Evolutionary conservation across 2,329 filamentous ascomycete genomes (phyloP), one percentile per base, ranked within the genome.

Genomic region (Aotearoamyces nothofagi): DNA sequence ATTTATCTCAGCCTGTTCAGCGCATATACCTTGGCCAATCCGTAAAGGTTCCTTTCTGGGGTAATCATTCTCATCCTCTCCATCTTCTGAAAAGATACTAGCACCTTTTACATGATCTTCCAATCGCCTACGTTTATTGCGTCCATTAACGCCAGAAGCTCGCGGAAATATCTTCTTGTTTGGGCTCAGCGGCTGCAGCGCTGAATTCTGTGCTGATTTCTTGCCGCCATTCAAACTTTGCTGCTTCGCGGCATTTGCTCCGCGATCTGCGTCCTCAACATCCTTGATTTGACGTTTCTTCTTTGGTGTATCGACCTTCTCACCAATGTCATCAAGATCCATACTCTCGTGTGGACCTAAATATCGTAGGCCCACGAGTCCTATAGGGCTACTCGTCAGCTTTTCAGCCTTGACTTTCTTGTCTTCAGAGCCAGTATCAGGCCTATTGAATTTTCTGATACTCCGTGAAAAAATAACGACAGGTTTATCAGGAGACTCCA

Each of bases 251-350:
- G n/a, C n/a, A n/a, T n/a, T n/a, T n/a, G 7, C 19, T 20, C 19
- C 19, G 7, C n/a, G 19, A 8, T 30, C 17, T 9, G 15, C 25
- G 12, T 10, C 13, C 22, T 4, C 29, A 17, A 28, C 20, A 15
- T 9, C 20, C 20, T 24, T 8, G n/a, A 13, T 23, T 13, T 32
- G 37, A 2, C 36, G 39, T 24, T 33, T 39, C 33, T 51, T 53
- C 31, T 43, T 48, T 2, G 50, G 50, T 6, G 50, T 53, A 22
- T 38, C 32, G 9, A 48, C 39, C 29, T 47, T 49, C 22, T 45
- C 34, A 4, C 50, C 50, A 33, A 52, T 48, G 12, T 51, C 48
- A 34, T 52, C 50, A 8, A 53, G 39, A 32, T 53, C 50, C 14
- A 52, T 39, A 27, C 46, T 51, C 7, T 52, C 47, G 11, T 31